phyloP scores from a whole-genome alignment of 805 yeast species.

The Cyberlindnera euphorbiae region DNA sequence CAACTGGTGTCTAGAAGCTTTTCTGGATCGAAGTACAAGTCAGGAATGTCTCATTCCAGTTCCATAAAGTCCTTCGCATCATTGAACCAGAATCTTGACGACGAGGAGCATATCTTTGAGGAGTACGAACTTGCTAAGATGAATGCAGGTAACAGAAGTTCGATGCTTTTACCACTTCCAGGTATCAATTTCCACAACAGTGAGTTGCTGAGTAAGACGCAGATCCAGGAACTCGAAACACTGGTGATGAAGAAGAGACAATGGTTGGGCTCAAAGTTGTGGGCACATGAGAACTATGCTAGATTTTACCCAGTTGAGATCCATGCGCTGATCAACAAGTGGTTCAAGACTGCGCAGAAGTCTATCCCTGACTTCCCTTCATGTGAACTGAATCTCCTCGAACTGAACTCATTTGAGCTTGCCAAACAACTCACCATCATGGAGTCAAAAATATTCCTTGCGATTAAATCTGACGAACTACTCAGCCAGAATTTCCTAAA shows the following conservation, averaged over 20 bases:
- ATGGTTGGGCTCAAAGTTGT: conserved; percentile 31
- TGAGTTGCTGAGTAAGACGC: conserved; percentile 22
- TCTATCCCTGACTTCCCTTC: conserved; percentile 13
- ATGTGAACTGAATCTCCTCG: conserved; percentile 21
- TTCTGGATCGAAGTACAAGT: conserved; percentile 23
- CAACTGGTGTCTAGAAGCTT: conserved; percentile 55
- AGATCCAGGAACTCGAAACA: conserved; percentile 37
- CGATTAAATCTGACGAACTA: conserved; percentile 61
- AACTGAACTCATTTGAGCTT: conserved; percentile 64
- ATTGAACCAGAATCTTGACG: conserved; percentile 23
- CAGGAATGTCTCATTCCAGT: conserved; percentile 35
- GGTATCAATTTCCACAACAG: conserved; percentile 22
- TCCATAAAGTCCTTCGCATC: conserved; percentile 29
- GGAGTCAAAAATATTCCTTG: conserved; percentile 62
- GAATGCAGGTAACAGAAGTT: conserved; percentile 36
- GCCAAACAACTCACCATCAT: conserved; percentile 74
- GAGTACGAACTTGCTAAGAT: conserved; percentile 52
- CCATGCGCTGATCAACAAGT: conserved; percentile 34
- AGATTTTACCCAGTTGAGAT: conserved; percentile 23
- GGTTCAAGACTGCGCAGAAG: conserved; percentile 53
- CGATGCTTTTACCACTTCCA: conserved; percentile 28
- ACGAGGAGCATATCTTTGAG: conserved; percentile 47
- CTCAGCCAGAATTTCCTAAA: conserved; percentile 59
- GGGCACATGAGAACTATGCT: conserved; percentile 20
- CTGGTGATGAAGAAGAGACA: conserved; percentile 49